Percentiles rank a stretch among this genome's conserved stretches.
These are phyloP conservation scores for Stereum hirsutum DNA, from an alignment of 1,284 basidiomycete species.

Conservation along the genomic window DNA sequence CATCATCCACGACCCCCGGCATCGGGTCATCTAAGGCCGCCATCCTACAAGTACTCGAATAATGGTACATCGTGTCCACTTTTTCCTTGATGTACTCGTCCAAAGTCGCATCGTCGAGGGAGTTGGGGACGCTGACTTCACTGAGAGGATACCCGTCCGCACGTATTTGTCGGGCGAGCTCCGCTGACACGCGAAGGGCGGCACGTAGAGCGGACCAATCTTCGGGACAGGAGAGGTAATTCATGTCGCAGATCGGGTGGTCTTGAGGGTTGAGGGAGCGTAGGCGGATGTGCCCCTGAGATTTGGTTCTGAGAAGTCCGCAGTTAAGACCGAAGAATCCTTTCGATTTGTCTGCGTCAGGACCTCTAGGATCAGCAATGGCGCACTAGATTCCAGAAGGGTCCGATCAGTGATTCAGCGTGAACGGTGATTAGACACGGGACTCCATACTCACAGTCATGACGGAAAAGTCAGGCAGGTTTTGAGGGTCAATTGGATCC, in stretches of 20 bases:
- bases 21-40: slow-evolving; percentile 24
- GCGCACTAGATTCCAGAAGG: background rate
- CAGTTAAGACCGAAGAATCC: slow-evolving; percentile 7
- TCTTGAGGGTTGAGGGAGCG: slow-evolving; percentile 20
- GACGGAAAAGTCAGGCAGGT: slow-evolving; percentile 11
- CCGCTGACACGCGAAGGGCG: slow-evolving; percentile 23
- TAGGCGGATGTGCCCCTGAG: slow-evolving; percentile 11
- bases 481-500: slow-evolving; percentile 6
- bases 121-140: slow-evolving; percentile 6
- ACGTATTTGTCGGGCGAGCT: slow-evolving; percentile 22
- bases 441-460: slow-evolving; percentile 7
- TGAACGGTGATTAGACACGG: background rate
- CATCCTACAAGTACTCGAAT: slow-evolving; percentile 15
- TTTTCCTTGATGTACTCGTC: slow-evolving; percentile 7
- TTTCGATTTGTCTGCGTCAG: slow-evolving; percentile 1
- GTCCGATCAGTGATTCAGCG: background rate
- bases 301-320: slow-evolving; percentile 3
- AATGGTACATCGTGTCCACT: slow-evolving; percentile 10
- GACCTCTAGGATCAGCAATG: slow-evolving; percentile 1
- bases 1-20: slow-evolving; percentile 16
- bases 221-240: slow-evolving; percentile 21
- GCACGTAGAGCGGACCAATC: slow-evolving; percentile 19
- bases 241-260: slow-evolving; percentile 25
- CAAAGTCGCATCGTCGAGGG: slow-evolving; percentile 6
- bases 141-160: slow-evolving; percentile 8